These are phyloP conservation scores for Wickerhamiella kurtzmanii DNA, from an alignment of 805 yeast species.

Conservation along the genomic window DNA sequence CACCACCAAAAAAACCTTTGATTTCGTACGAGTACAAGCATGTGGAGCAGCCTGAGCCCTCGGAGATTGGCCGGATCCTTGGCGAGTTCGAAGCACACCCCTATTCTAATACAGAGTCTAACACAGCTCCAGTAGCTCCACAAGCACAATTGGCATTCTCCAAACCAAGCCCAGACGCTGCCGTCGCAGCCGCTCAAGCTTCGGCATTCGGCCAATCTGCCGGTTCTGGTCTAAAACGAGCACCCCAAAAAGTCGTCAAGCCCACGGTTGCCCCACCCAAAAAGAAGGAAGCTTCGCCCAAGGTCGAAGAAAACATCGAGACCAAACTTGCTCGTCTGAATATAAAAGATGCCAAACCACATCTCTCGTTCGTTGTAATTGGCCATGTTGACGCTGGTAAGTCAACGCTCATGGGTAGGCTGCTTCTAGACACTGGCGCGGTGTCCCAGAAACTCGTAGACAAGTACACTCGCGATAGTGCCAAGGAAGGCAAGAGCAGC, in stretches of 20 bases:
- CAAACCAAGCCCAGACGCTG: constrained; percentile 76
- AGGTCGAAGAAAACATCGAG: constrained; percentile 5
- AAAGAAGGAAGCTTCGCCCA: constrained; percentile 2
- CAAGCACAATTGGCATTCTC: constrained; percentile 36
- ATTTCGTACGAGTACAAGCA: neutral
- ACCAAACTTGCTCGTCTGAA: constrained; percentile 2
- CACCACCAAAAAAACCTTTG: neutral
- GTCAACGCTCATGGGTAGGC: constrained; percentile 64
- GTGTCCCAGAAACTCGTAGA: constrained; percentile 52
- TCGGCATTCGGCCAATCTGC: constrained; percentile 16
- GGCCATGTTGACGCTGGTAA: constrained; percentile 85
- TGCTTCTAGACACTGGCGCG: constrained; percentile 52
- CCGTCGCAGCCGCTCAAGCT: constrained; percentile 43
- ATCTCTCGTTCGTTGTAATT: constrained; percentile 60
- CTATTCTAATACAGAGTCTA: constrained; percentile 9
- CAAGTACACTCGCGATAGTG: constrained; percentile 51
- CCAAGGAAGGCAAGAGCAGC: constrained; percentile 56
- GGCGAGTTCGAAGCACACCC: neutral
- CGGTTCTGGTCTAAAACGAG: neutral
- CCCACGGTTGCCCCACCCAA: constrained; percentile 3
- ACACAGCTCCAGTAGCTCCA: constrained; percentile 9
- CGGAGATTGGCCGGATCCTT: constrained; percentile 10
- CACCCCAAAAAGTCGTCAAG: too few relatives aligned
- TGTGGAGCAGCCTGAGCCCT: constrained; percentile 4
- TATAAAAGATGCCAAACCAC: constrained; percentile 31